These are phyloP conservation scores for Neolentinus lepideus DNA, from an alignment of 1,284 basidiomycete genomes.

Conservation along the genomic window DNA sequence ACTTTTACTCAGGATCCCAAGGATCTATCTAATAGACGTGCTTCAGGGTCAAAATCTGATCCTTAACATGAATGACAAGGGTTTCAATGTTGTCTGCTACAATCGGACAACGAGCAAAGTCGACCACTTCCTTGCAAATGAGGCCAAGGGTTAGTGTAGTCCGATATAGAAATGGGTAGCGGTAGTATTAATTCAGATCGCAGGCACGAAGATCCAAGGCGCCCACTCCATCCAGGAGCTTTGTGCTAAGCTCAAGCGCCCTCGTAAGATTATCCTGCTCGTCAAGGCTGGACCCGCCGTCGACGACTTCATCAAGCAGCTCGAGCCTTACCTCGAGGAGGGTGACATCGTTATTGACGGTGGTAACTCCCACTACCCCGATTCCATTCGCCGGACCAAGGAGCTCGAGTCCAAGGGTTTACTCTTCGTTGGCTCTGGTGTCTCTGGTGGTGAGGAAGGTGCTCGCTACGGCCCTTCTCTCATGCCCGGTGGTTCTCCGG, in stretches of 20 bases:
- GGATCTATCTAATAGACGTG: slow-evolving; percentile 9
- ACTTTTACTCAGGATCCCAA: slow-evolving; percentile 11
- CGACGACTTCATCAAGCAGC: slow-evolving; percentile 71
- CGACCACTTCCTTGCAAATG: slow-evolving; percentile 91
- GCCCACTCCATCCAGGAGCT: slow-evolving; percentile 94
- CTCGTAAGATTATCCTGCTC: slow-evolving; percentile 92
- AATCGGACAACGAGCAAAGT: slow-evolving; percentile 98
- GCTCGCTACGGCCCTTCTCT: slow-evolving; percentile 96
- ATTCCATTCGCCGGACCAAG: slow-evolving; percentile 91
- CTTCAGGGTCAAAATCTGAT: slow-evolving; percentile 90
- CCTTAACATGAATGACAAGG: slow-evolving; percentile 99
- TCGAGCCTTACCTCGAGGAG: slow-evolving; percentile 62
- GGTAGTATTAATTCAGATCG: slow-evolving; percentile 9
- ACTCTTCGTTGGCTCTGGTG: slow-evolving; percentile 97
- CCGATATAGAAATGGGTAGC: slow-evolving; percentile 4
- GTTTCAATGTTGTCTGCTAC: slow-evolving; percentile 94
- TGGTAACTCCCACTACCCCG: slow-evolving; percentile 99
- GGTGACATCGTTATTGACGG: slow-evolving; percentile 98
- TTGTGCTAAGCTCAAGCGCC: slow-evolving; percentile 70
- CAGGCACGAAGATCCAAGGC: slow-evolving; percentile 92
- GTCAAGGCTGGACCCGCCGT: slow-evolving; percentile 86
- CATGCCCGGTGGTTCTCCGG: slow-evolving; percentile 96
- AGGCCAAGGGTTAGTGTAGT: slow-evolving; percentile 82
- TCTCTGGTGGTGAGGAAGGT: slow-evolving; percentile 99
- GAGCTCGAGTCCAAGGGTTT: slow-evolving; percentile 94